Conservation (phyloP, 148 eudicot species). For the Arctostaphylos glauca region DNA sequence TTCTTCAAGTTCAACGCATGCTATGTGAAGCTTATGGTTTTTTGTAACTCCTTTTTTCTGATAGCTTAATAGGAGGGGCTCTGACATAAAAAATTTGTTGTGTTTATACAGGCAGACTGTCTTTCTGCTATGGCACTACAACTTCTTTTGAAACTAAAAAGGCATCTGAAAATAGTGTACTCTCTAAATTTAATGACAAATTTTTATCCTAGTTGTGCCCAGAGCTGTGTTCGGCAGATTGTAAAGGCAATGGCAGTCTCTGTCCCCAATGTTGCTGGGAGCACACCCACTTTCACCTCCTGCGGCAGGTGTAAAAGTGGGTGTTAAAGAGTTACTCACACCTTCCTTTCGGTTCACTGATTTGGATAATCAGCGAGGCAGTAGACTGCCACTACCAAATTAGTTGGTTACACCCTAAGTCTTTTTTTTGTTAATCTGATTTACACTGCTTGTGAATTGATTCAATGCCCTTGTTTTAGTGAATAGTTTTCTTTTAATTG, state of each 20-base stretch:
- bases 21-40: neutral
- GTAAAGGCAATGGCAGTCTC: neutral
- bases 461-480: neutral
- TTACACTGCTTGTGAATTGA: neutral
- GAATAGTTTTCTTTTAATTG: neutral
- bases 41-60: neutral
- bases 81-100: slow-evolving; percentile 16
- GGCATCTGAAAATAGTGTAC: slow-evolving; percentile 87
- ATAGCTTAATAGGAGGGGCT: neutral
- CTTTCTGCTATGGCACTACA: slow-evolving; percentile 79
- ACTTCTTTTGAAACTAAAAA: slow-evolving; percentile 81
- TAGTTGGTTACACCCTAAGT: neutral
- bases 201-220: no score
- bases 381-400: neutral
- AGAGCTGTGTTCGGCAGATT: neutral
- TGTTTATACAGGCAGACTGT: slow-evolving; percentile 64
- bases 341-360: no score
- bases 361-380: neutral
- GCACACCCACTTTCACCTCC: neutral
- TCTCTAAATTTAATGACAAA: slow-evolving; percentile 34
- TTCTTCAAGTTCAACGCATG: slow-evolving; percentile 3
- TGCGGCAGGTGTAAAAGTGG: neutral
- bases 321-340: neutral
- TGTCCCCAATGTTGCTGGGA: neutral
- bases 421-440: neutral